Percentiles rank a stretch among this genome's conserved stretches.
These are phyloP conservation scores for Penicillium angulare DNA, from an alignment of 495 filamentous ascomycete genomes.

Conservation along the genomic window DNA sequence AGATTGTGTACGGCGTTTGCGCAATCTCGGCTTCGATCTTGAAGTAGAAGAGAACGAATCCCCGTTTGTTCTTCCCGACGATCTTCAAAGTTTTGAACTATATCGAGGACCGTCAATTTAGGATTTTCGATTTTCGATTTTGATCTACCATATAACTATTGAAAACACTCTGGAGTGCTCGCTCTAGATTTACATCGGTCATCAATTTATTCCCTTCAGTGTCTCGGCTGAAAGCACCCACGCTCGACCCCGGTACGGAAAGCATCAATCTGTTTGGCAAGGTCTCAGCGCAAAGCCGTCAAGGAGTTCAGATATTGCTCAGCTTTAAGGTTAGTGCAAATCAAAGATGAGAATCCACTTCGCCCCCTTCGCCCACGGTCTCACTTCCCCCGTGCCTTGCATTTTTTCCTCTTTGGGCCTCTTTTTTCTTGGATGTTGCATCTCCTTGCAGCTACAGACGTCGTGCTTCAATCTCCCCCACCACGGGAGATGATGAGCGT, in stretches of 20 bases:
- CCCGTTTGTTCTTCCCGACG: too few species aligned
- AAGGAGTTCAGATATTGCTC: constrained; percentile 12
- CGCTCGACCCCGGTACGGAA: constrained; percentile 14
- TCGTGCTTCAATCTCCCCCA: constrained; percentile 23
- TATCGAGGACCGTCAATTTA: too few species aligned
- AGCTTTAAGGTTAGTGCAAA: constrained; percentile 32
- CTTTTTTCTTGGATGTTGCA: constrained; percentile 17
- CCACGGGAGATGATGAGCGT: constrained; percentile 33
- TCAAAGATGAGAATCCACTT: constrained; percentile 3
- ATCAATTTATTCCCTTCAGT: constrained; percentile 12
- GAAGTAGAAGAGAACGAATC: too few species aligned
- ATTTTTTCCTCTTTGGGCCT: constrained; percentile 30
- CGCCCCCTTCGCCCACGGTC: constrained; percentile 28
- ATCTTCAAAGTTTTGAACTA: too few species aligned
- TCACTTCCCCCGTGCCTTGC: constrained; percentile 44
- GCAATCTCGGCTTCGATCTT: too few species aligned
- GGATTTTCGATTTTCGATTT: too few species aligned
- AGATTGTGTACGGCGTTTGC: too few species aligned
- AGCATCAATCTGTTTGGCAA: constrained; percentile 20
- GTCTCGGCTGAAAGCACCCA: constrained; percentile 35
- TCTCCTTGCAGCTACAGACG: constrained; percentile 38
- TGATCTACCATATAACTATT: too few species aligned
- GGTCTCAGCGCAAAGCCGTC: constrained; percentile 15
- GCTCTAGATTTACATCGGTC: background rate
- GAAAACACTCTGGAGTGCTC: too few species aligned